A percentile compares a stretch with the other conserved stretches of the same genome.
Conservation (phyloP, 495 filamentous ascomycete species). For the Podospora tetraspora region DNA sequence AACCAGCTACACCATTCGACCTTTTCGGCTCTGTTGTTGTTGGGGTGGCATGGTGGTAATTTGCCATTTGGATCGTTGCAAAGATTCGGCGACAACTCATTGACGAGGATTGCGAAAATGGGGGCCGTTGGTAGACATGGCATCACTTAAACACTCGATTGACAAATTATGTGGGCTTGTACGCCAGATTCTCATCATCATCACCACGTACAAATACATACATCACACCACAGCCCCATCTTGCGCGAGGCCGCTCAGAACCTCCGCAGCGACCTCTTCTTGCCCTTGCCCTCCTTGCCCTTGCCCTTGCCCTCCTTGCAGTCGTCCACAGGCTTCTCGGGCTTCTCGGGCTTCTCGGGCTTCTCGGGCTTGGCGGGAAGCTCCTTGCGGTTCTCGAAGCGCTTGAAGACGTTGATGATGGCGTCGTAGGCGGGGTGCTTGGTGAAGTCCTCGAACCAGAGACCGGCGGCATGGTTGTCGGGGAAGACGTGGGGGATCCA, state of each 20-base stretch:
- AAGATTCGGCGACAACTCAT: too few relatives aligned
- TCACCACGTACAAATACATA: not conserved
- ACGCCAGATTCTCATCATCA: not conserved
- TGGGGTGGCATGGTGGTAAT: not conserved
- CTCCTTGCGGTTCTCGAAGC: not conserved
- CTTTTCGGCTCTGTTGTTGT: not conserved
- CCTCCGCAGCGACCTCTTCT: not conserved
- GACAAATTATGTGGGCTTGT: not conserved
- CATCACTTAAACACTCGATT: too few relatives aligned
- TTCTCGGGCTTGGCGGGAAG: not conserved
- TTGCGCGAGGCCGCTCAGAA: not conserved
- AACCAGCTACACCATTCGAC: constrained; percentile 9
- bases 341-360: not conserved
- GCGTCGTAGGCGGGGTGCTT: constrained; percentile 53
- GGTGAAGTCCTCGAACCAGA: constrained; percentile 47
- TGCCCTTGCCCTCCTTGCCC: not conserved
- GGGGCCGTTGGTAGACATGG: too few relatives aligned
- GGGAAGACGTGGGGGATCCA: constrained; percentile 56
- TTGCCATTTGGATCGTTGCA: not conserved
- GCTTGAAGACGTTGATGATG: constrained; percentile 22
- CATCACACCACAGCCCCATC: not conserved
- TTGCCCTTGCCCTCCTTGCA: not conserved
- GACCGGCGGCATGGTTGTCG: constrained; percentile 47
- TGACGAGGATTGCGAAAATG: not conserved
- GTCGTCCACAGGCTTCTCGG: not conserved